These are phyloP conservation scores for Microsporum audouinii DNA, from an alignment of 2,329 filamentous ascomycete species.

Conservation along the genomic window DNA sequence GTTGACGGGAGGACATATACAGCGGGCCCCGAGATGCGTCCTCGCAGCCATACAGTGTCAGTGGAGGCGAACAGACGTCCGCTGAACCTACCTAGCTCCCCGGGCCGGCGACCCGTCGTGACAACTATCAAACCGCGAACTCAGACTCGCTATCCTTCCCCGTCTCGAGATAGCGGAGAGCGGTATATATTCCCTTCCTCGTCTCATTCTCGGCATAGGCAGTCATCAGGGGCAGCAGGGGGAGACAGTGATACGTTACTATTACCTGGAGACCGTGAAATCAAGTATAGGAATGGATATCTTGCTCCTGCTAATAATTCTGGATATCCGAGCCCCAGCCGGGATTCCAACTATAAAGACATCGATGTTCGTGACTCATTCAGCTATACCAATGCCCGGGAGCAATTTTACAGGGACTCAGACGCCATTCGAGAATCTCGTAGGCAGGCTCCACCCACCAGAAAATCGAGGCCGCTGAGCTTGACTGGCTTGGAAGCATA, in stretches of 20 bases:
- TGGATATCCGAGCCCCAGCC: constrained; percentile 10
- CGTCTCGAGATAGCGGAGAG: constrained; percentile 20
- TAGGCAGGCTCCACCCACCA: constrained; percentile 11
- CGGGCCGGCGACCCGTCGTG: constrained; percentile 18
- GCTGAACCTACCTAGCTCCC: background rate
- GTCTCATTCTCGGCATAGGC: constrained; percentile 11
- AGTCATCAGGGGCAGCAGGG: background rate
- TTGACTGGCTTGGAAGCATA: constrained; percentile 29
- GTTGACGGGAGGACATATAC: background rate
- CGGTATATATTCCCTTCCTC: constrained; percentile 26
- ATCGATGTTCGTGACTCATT: constrained; percentile 35
- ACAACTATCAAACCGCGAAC: constrained; percentile 22
- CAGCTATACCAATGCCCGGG: constrained; percentile 38
- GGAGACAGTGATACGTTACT: background rate
- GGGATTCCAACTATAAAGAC: constrained; percentile 21
- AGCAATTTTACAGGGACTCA: constrained; percentile 38
- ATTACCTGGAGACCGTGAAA: background rate
- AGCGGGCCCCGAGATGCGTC: background rate
- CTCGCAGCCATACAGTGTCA: background rate
- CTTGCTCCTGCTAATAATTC: constrained; percentile 18
- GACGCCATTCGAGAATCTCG: constrained; percentile 22
- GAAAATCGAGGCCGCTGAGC: constrained; percentile 29
- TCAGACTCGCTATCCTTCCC: constrained; percentile 22
- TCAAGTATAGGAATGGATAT: constrained; percentile 19
- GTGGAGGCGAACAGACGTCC: background rate